phyloP scores from a whole-genome alignment of 192 early-diverging fungal species.

The Ambispora gerdemannii region DNA sequence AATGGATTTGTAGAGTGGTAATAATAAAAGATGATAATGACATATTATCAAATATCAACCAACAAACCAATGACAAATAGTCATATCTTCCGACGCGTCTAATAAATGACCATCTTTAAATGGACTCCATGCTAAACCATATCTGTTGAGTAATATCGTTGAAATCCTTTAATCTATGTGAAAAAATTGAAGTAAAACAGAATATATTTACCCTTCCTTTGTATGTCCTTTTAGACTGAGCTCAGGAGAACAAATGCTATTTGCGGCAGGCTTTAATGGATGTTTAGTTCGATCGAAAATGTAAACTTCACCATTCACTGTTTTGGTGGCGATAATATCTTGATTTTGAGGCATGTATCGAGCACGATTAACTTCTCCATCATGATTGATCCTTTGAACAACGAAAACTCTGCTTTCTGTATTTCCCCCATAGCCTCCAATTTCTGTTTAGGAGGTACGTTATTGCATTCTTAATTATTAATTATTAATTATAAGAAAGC shows the following conservation, averaged over 20 bases:
- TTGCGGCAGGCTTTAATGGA: constrained; percentile 70
- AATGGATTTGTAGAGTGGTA: too few species aligned
- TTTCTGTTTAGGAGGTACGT: constrained; percentile 49
- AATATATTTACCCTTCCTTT: constrained; percentile 96
- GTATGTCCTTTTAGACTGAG: constrained; percentile 83
- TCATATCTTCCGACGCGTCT: constrained; percentile 89
- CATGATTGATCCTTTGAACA: constrained; percentile 93
- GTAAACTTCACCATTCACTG: constrained; percentile 86
- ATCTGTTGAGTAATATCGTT: too few species aligned
- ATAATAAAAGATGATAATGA: too few species aligned
- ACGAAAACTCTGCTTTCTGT: constrained; percentile 63
- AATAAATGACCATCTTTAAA: constrained; percentile 74
- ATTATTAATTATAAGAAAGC: neutral
- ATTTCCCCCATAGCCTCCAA: constrained; percentile 76
- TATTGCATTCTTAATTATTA: neutral
- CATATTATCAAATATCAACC: too few species aligned
- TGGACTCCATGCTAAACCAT: constrained; percentile 92
- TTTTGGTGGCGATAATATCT: constrained; percentile 94
- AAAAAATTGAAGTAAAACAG: too few species aligned
- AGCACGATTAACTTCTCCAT: constrained; percentile 97
- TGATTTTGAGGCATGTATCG: constrained; percentile 96
- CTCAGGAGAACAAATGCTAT: constrained; percentile 81
- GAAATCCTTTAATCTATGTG: too few species aligned
- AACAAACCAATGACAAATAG: constrained; percentile 87
- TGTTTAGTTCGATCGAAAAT: constrained; percentile 95